Evolutionary conservation across 768 basidiomycete genomes (phyloP).

Genomic region (button mushroom (Agaricus bisporus)): DNA sequence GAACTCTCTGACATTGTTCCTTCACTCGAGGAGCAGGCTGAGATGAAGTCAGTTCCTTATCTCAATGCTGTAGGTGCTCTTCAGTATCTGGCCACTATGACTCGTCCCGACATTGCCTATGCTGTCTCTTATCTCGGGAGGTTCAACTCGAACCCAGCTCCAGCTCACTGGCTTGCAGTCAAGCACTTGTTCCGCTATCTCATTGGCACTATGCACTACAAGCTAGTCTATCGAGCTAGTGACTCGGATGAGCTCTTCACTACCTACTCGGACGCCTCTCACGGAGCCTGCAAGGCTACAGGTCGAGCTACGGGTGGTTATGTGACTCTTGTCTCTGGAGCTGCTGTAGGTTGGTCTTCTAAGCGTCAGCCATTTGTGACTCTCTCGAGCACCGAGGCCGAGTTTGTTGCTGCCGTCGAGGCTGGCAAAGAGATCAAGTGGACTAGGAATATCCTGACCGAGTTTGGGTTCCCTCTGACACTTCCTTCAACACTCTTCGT

Average conservation of each 20-base stretch:
- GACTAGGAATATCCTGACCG: neutral
- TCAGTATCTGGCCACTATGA: constrained; percentile 7
- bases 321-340: constrained; percentile 16
- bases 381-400: constrained; percentile 30
- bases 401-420: constrained; percentile 20
- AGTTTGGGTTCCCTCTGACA: no score
- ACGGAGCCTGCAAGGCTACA: constrained; percentile 10
- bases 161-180: neutral
- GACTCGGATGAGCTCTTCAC: constrained; percentile 5
- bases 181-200: constrained; percentile 6
- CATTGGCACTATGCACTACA: constrained; percentile 9
- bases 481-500: no score
- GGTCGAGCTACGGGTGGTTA: neutral
- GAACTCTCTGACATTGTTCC: constrained; percentile 7
- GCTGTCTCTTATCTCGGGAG: constrained; percentile 32
- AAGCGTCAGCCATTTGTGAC: constrained; percentile 20
- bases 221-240: constrained; percentile 5
- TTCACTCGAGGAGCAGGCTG: neutral
- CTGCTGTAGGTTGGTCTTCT: constrained; percentile 14
- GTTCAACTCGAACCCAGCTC: neutral
- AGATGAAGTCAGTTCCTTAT: neutral
- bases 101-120: constrained; percentile 17
- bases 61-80: neutral
- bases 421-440: neutral
- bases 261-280: constrained; percentile 13